phyloP scores from a whole-genome alignment of 441 rosid genomes.

The Gossypium lobatum region DNA sequence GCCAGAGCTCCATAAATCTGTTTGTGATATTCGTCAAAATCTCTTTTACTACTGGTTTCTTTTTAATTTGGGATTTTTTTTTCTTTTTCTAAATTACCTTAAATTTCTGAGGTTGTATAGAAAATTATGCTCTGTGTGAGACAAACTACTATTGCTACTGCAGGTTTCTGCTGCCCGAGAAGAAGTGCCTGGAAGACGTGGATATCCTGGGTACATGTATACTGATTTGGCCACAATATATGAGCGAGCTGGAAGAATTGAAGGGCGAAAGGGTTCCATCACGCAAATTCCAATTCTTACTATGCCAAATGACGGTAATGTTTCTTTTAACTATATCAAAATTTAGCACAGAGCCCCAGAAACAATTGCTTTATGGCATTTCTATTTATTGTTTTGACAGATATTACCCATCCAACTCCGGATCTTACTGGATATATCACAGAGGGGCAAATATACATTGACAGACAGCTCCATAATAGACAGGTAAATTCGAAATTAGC shows the following conservation, averaged over 20 bases:
- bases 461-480: slow-evolving; percentile 77
- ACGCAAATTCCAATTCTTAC: slow-evolving; percentile 99
- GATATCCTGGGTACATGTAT: slow-evolving; percentile 99
- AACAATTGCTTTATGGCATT: background rate
- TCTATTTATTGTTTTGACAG: slow-evolving; percentile 35
- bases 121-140: background rate
- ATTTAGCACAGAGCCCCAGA: background rate
- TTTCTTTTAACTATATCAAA: slow-evolving; percentile 8
- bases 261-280: slow-evolving; percentile 95
- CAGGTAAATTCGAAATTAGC: background rate
- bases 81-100: background rate
- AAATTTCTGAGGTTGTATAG: background rate
- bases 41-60: background rate
- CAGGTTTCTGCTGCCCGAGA: slow-evolving; percentile 99
- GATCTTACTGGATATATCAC: slow-evolving; percentile 99
- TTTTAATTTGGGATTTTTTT: background rate
- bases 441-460: slow-evolving; percentile 97
- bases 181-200: slow-evolving; percentile 99
- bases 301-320: slow-evolving; percentile 95
- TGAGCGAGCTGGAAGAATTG: slow-evolving; percentile 98
- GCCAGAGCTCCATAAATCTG: background rate
- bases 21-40: background rate
- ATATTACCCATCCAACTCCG: slow-evolving; percentile 96
- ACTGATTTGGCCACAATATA: slow-evolving; percentile 98
- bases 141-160: slow-evolving; percentile 18